These are phyloP conservation scores for Phaeotremella fagi DNA, from an alignment of 768 basidiomycete genomes.

Conservation along the genomic window DNA sequence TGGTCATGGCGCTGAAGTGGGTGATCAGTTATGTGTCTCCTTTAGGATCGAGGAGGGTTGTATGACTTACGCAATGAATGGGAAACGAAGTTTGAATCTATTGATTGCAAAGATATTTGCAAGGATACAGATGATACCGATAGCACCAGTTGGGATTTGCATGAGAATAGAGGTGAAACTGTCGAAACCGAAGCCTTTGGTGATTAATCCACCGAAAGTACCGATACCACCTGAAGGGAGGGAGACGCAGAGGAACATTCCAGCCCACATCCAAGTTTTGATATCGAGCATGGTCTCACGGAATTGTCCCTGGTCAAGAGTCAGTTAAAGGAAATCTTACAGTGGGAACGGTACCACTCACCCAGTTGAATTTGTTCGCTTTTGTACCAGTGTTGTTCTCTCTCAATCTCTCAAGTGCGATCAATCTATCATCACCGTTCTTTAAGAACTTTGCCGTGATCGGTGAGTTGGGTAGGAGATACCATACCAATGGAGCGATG, in stretches of 20 bases:
- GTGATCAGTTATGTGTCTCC: background rate
- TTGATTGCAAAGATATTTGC: background rate
- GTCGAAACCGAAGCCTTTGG: conserved; percentile 1
- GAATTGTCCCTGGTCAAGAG: conserved; percentile 11
- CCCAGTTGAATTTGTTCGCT: conserved; percentile 18
- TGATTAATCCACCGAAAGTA: background rate
- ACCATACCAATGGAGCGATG: conserved; percentile 22
- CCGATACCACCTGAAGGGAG: background rate
- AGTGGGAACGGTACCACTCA: background rate
- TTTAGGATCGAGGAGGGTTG: background rate
- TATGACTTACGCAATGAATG: conserved; percentile 3
- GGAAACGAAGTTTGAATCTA: conserved; percentile 2
- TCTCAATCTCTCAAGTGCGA: conserved; percentile 29
- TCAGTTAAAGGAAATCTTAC: background rate
- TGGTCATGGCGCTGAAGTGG: background rate
- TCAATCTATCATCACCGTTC: conserved; percentile 29
- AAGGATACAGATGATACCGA: conserved; percentile 2
- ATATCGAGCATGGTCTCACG: conserved; percentile 21
- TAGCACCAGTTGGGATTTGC: conserved; percentile 17
- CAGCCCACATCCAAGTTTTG: conserved; percentile 24
- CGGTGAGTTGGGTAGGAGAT: conserved; percentile 26
- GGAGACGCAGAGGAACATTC: conserved; percentile 16
- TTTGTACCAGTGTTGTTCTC: conserved; percentile 37
- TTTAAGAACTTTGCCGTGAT: conserved; percentile 32
- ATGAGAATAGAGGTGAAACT: conserved; percentile 5